Base-by-base conservation (phyloP, 306 rosid species). In the Betula pendula region DNA sequence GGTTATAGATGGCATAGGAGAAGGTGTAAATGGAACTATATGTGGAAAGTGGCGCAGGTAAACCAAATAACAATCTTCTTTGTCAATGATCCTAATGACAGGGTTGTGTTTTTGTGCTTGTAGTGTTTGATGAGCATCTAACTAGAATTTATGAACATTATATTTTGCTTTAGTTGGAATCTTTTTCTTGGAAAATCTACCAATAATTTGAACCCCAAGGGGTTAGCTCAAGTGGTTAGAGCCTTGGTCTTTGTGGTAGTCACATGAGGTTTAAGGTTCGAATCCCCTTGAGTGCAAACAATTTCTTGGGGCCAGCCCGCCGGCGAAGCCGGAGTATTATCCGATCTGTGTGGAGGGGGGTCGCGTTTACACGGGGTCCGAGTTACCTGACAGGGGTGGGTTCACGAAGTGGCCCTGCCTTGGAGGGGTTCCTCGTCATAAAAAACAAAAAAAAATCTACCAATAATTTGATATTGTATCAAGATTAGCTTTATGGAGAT, bases 41-140 rank as follows among this genome's bases (percentile, higher is more conserved):
- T 94, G 98, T 82, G 98, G 98, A 80, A 94, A 90, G 84, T 94
- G 96, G 96, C 97, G 96, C 81, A 89, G 97, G 98, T 90, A 85
- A 80, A 79, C 74, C 77, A 15, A 74, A 45, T 53, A 17, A 6
- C 50, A 24, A 53, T 75, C 75, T 56, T 73, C 16, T 42, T 29
- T 20, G 14, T 40, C 33, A 19, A 5, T 68, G 62, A n/a, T 50
- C 16, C 24, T 49, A 55, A 13, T 20, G 68, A 22, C 14, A 6
- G 7, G 33, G 27, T 17, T 31, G 43, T 53, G 9, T 29, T 75
- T 33, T 8, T 20, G 24, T 48, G 43, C 20, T 49, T 5, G 4
- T 44, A 20, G 19, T 19, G 27, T 71, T 49, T 70, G 55, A 51
- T 25, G 35, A 63, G 7, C 9, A 10, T 38, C 7, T 17, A 11